Evolutionary conservation across 371 early-diverging fungal species (phyloP), one percentile per base, ranked within the genome.

Genomic region (Mortierella sp.): DNA sequence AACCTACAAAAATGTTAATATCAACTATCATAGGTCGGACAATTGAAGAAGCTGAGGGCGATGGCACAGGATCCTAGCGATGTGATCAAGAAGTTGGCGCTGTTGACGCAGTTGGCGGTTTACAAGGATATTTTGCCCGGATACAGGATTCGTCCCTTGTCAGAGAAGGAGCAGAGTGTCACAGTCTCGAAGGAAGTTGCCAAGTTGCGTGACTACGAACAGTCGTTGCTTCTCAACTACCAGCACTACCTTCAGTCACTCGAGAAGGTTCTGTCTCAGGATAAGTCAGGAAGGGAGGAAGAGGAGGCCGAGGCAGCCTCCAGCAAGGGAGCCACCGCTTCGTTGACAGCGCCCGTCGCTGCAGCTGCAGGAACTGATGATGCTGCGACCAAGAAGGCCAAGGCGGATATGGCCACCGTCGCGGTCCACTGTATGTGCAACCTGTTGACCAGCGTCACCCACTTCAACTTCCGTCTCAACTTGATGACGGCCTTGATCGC

Each of bases 121-220:
- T 98, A 94, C 90, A 93, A 95, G 78, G 99, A 99, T 88, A 96
- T 99, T 83, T 91, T 98, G 58, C 99, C 99, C 1, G 98, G 96
- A 89, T 98, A 98, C 89, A 94, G 97, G 73, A 98, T 98, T 78
- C 96, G 99, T 51, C 92, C 94, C 54, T 88, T 97, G 75, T 94
- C 97, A 0, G 96, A 95, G 55, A 90, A 92, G 78, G 98, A 98
- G 88, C 90, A 93, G 88, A 81, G 87, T 56, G 90, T 83, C 55
- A 91, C 95, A 76, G 96, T 98, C 1, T 95, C 97, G 48, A 97
- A 96, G 88, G 98, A 98, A 18, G 96, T 99, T 44, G 95, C 95
- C 75, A 93, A 94, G 85, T 88, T 96, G 79, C 94, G 98, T 51
- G 91, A 95, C 46, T 97, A 91, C 87, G 99, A 99, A 90, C 95